These are phyloP conservation scores for Scolecobasidium constrictum DNA, from an alignment of 2,329 filamentous ascomycete genomes.

Conservation along the genomic window DNA sequence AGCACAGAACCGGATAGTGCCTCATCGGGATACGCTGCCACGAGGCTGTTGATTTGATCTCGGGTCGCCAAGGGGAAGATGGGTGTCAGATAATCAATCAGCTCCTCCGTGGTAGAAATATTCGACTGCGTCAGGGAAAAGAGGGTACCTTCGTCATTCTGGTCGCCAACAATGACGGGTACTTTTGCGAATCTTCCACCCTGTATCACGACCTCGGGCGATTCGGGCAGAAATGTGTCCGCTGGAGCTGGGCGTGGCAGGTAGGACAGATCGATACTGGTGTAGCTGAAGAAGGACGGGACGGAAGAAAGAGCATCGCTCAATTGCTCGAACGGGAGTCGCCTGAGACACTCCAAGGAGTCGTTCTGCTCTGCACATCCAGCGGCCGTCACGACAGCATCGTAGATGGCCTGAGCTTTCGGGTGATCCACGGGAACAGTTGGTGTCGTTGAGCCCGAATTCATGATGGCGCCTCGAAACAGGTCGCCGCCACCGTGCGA, in stretches of 20 bases:
- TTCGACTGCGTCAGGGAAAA: slow-evolving; percentile 62
- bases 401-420: slow-evolving; percentile 5
- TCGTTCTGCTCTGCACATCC: slow-evolving; percentile 29
- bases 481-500: slow-evolving; percentile 64
- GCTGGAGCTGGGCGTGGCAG: slow-evolving; percentile 56
- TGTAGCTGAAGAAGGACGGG: slow-evolving; percentile 56
- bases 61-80: slow-evolving; percentile 50
- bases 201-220: slow-evolving; percentile 47
- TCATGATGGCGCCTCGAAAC: slow-evolving; percentile 71
- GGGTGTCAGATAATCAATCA: slow-evolving; percentile 52
- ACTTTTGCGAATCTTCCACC: slow-evolving; percentile 47
- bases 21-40: slow-evolving; percentile 51
- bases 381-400: slow-evolving; percentile 28
- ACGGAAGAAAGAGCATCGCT: slow-evolving; percentile 60
- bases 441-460: slow-evolving; percentile 7
- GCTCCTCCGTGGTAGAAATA: slow-evolving; percentile 47
- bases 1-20: slow-evolving; percentile 57
- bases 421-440: not conserved
- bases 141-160: slow-evolving; percentile 71
- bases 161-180: slow-evolving; percentile 58
- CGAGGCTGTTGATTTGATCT: slow-evolving; percentile 42
- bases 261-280: slow-evolving; percentile 59
- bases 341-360: slow-evolving; percentile 36
- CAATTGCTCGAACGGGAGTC: slow-evolving; percentile 33
- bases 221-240: slow-evolving; percentile 48